phyloP scores from a whole-genome alignment of 371 early-diverging fungal genomes.

The Mucor piriformis region DNA sequence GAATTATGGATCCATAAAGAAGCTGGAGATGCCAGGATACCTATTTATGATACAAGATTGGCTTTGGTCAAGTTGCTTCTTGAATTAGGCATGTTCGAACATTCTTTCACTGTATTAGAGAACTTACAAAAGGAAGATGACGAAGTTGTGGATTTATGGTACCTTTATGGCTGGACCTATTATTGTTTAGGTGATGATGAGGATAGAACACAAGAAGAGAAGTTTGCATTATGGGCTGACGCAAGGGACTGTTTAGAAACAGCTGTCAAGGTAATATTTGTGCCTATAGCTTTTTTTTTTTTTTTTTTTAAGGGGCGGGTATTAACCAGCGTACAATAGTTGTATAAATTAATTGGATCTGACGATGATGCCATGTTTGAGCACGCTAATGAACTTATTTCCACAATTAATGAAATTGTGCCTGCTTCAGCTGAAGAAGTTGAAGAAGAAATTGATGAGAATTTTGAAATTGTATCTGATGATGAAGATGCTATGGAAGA shows the following conservation, averaged over 20 bases:
- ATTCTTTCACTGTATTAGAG: conserved; percentile 81
- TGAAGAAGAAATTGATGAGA: conserved; percentile 40
- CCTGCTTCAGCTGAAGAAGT: conserved; percentile 49
- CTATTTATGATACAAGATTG: conserved; percentile 82
- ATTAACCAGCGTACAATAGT: conserved; percentile 34
- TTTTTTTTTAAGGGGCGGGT: background rate
- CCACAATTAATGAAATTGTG: conserved; percentile 53
- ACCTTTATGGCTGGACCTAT: conserved; percentile 92
- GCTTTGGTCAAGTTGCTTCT: conserved; percentile 78
- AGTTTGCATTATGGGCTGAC: conserved; percentile 63
- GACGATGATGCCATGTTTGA: conserved; percentile 74
- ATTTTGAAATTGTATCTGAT: conserved; percentile 42
- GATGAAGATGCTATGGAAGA: conserved; percentile 54
- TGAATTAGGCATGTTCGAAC: conserved; percentile 78
- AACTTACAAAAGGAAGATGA: conserved; percentile 88
- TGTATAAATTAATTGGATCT: conserved; percentile 57
- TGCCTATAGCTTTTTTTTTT: background rate
- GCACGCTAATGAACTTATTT: conserved; percentile 70
- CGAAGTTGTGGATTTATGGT: conserved; percentile 89
- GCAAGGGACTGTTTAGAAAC: conserved; percentile 79
- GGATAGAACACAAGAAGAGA: conserved; percentile 51
- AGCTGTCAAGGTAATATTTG: conserved; percentile 63
- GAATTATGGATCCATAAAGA: conserved; percentile 77
- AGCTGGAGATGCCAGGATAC: conserved; percentile 61
- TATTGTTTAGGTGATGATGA: conserved; percentile 78